A percentile compares a stretch with the other conserved stretches of the same genome.
phyloP scores from a whole-genome alignment of 805 yeast species.

The Lachancea quebecensis region DNA sequence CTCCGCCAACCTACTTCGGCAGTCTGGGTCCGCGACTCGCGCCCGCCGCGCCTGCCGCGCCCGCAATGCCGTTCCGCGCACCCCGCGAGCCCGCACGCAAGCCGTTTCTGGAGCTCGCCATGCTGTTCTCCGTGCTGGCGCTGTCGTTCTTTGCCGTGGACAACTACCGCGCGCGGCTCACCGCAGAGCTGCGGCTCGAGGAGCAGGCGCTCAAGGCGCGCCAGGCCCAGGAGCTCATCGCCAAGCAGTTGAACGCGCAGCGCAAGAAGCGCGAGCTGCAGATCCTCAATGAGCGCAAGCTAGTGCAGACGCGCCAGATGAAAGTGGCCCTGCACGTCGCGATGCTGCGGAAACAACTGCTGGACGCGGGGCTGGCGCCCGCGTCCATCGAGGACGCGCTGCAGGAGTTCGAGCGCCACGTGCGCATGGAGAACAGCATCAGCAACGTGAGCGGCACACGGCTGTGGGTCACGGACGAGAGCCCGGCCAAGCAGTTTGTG shows the following conservation, averaged over 20 bases:
- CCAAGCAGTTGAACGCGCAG: constrained; percentile 43
- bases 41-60: too few species aligned
- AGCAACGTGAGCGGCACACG: constrained; percentile 48
- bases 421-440: constrained; percentile 51
- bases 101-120: constrained; percentile 34
- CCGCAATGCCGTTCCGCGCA: too few species aligned
- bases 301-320: constrained; percentile 41
- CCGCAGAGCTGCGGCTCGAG: constrained; percentile 29
- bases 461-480: constrained; percentile 53
- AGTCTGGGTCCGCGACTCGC: too few species aligned
- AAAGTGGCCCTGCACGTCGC: constrained; percentile 66
- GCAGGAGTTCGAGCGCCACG: constrained; percentile 49
- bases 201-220: constrained; percentile 31
- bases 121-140: constrained; percentile 38
- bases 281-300: constrained; percentile 45
- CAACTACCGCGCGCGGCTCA: constrained; percentile 39
- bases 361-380: constrained; percentile 53
- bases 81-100: constrained; percentile 3
- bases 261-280: constrained; percentile 47
- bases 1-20: constrained; percentile 16
- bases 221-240: constrained; percentile 33
- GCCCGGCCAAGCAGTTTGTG: constrained; percentile 40
- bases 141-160: constrained; percentile 46
- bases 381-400: constrained; percentile 46
- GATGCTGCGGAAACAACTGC: constrained; percentile 51